Percentiles rank a stretch among this genome's conserved stretches.
Conservation (phyloP, 2,329 filamentous ascomycete species). For the Alternaria sp. region DNA sequence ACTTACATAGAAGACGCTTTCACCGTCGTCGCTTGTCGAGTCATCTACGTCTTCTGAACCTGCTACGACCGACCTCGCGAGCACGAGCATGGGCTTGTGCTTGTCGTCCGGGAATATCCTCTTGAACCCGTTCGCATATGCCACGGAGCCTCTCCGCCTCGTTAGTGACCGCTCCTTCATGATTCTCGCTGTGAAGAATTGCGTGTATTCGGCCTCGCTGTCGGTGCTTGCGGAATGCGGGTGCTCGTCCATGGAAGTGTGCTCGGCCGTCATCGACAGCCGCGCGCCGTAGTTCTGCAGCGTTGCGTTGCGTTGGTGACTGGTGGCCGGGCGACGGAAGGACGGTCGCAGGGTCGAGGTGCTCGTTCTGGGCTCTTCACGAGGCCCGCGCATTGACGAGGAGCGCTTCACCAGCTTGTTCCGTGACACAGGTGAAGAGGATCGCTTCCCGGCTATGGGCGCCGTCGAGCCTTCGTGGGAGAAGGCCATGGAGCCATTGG, state of each 20-base stretch:
- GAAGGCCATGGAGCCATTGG: slow-evolving; percentile 61
- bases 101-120: slow-evolving; percentile 54
- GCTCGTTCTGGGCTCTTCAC: slow-evolving; percentile 54
- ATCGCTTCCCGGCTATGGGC: slow-evolving; percentile 62
- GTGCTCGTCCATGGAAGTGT: slow-evolving; percentile 27
- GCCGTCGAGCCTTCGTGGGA: slow-evolving; percentile 63
- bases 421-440: slow-evolving; percentile 57
- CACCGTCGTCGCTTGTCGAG: slow-evolving; percentile 45
- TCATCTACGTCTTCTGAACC: slow-evolving; percentile 45
- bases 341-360: slow-evolving; percentile 68
- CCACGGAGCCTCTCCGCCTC: slow-evolving; percentile 50
- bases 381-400: slow-evolving; percentile 61
- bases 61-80: slow-evolving; percentile 51
- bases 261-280: slow-evolving; percentile 36
- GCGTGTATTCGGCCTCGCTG: slow-evolving; percentile 42
- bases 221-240: slow-evolving; percentile 27
- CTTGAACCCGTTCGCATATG: slow-evolving; percentile 48
- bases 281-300: slow-evolving; percentile 61
- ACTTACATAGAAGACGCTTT: slow-evolving; percentile 49
- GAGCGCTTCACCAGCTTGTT: slow-evolving; percentile 82
- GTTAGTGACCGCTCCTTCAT: slow-evolving; percentile 45
- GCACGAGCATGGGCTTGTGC: slow-evolving; percentile 56
- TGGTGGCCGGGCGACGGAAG: slow-evolving; percentile 76
- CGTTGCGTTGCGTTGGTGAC: slow-evolving; percentile 77
- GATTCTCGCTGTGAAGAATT: slow-evolving; percentile 48